These are phyloP conservation scores for Maudiozyma serrabonitensis DNA, from an alignment of 805 yeast genomes.

Conservation along the genomic window DNA sequence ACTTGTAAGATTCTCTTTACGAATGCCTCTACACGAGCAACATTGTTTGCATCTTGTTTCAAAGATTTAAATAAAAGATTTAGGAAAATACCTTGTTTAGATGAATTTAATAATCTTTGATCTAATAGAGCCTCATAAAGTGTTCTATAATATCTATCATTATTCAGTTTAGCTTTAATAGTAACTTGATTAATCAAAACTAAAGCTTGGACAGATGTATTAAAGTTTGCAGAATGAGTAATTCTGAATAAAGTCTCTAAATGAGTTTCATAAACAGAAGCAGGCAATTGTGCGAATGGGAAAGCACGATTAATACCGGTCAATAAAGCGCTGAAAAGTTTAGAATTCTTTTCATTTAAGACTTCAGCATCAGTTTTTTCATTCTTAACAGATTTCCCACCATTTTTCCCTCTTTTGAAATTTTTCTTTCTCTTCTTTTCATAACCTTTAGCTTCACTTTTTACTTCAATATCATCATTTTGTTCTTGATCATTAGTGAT, in stretches of 20 bases:
- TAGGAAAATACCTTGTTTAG: constrained; percentile 87
- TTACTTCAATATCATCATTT: constrained; percentile 30
- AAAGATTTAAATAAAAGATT: constrained; percentile 78
- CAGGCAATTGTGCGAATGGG: constrained; percentile 75
- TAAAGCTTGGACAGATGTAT: constrained; percentile 88
- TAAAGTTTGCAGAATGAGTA: constrained; percentile 89
- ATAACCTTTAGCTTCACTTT: constrained; percentile 30
- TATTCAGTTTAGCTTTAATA: constrained; percentile 43
- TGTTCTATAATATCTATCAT: constrained; percentile 74
- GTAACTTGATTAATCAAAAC: constrained; percentile 77
- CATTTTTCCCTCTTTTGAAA: constrained; percentile 75
- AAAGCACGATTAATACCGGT: constrained; percentile 95
- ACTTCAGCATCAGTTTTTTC: constrained; percentile 55
- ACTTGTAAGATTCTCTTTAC: constrained; percentile 84
- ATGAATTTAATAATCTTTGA: constrained; percentile 70
- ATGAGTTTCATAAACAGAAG: constrained; percentile 62
- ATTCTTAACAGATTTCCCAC: constrained; percentile 67
- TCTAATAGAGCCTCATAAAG: constrained; percentile 85
- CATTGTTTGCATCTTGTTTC: constrained; percentile 51
- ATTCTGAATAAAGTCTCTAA: constrained; percentile 77
- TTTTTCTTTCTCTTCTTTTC: constrained; percentile 64
- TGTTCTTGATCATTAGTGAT: constrained; percentile 52
- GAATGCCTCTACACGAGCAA: constrained; percentile 70
- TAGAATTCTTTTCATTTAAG: constrained; percentile 70
- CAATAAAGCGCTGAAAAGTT: constrained; percentile 77